A percentile compares a stretch with the other conserved stretches of the same genome.
Conservation (phyloP, 1,284 basidiomycete genomes). For the Peniophora sp. region DNA sequence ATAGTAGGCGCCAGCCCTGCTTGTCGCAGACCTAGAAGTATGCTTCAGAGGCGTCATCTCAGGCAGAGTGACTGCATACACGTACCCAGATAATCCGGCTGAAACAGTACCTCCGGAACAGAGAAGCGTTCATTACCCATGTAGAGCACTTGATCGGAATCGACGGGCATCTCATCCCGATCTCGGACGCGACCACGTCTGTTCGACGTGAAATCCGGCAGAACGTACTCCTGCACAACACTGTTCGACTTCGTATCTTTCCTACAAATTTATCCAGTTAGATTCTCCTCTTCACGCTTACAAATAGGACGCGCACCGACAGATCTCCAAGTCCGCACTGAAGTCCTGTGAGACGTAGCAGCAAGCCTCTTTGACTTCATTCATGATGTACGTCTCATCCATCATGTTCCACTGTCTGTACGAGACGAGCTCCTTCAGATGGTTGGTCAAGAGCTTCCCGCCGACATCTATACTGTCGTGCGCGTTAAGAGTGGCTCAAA, state of each 20-base stretch:
- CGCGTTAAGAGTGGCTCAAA: neutral
- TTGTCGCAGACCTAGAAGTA: conserved; percentile 64
- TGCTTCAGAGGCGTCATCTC: conserved; percentile 3
- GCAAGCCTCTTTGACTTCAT: conserved; percentile 82
- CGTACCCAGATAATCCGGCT: conserved; percentile 82
- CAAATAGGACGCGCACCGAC: conserved; percentile 48
- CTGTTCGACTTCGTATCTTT: conserved; percentile 45
- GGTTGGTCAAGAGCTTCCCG: conserved; percentile 91
- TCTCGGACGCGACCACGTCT: conserved; percentile 61
- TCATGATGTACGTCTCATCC: conserved; percentile 91
- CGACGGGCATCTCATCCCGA: conserved; percentile 41
- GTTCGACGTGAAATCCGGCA: conserved; percentile 80
- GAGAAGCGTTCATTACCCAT: conserved; percentile 89
- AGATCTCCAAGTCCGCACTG: conserved; percentile 66
- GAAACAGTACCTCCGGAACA: conserved; percentile 85
- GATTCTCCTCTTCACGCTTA: conserved; percentile 1
- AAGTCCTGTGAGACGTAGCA: conserved; percentile 82
- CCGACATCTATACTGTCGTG: conserved; percentile 77
- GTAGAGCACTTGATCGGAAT: conserved; percentile 72
- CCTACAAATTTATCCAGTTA: conserved; percentile 20
- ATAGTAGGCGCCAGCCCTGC: conserved; percentile 72
- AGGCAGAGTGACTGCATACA: conserved; percentile 1
- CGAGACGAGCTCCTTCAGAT: conserved; percentile 88
- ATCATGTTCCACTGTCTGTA: conserved; percentile 98
- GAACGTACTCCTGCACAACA: conserved; percentile 81